These are phyloP conservation scores for Sequoiadendron giganteum DNA, from an alignment of 75 land plant species.

Conservation along the genomic window DNA sequence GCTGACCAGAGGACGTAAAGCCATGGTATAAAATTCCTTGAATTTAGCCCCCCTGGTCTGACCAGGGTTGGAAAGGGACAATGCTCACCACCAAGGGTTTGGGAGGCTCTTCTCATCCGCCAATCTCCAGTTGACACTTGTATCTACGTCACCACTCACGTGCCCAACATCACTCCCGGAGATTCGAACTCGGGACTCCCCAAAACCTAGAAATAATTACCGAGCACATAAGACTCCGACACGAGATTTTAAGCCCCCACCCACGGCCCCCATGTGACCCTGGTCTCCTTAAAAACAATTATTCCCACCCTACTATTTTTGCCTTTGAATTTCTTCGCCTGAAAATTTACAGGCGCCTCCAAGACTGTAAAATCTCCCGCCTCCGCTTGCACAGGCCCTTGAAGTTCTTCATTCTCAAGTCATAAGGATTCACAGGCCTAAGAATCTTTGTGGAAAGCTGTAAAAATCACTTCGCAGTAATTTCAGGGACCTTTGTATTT, in stretches of 20 bases:
- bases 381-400: not conserved
- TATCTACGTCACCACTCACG: not conserved
- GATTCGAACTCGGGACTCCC: not conserved
- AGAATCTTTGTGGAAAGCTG: not conserved
- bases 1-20: too few relatives aligned
- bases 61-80: too few relatives aligned
- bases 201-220: not conserved
- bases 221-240: not conserved
- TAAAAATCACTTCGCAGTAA: not conserved
- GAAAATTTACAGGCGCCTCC: not conserved
- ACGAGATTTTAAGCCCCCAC: not conserved
- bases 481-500: not conserved
- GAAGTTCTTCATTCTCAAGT: not conserved
- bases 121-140: not conserved
- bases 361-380: not conserved
- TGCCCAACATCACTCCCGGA: not conserved
- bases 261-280: not conserved
- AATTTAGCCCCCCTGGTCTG: too few relatives aligned
- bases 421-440: not conserved
- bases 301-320: not conserved
- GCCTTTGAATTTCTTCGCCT: not conserved
- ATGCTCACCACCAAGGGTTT: not conserved
- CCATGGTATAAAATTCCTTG: too few relatives aligned
- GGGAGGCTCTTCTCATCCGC: not conserved
- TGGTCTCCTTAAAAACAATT: not conserved